Percentiles rank a stretch among this genome's conserved stretches.
Evolutionary conservation across 2,329 filamentous ascomycete genomes (phyloP).

Genomic region (Arthrobotrys musiformis): DNA sequence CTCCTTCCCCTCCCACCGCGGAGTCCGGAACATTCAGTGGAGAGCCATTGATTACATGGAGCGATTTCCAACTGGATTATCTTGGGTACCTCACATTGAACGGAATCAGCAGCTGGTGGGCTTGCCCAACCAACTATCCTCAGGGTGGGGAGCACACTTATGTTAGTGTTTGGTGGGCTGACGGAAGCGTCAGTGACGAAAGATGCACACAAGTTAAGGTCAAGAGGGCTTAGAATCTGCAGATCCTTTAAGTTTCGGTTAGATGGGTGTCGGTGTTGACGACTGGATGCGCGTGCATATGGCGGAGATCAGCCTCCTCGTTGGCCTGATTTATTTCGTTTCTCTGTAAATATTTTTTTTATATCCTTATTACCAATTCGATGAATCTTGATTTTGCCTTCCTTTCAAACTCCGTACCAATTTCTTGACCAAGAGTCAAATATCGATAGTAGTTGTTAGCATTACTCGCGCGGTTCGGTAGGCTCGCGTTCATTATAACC

Average conservation of each 20-base stretch:
- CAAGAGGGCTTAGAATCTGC: conserved; percentile 12
- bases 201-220: conserved; percentile 40
- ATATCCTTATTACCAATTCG: neutral
- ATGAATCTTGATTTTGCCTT: no score
- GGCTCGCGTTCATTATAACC: no score
- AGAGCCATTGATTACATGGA: conserved; percentile 38
- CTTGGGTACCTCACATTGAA: conserved; percentile 23
- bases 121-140: conserved; percentile 41
- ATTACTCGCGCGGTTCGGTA: no score
- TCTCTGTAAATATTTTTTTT: conserved; percentile 9
- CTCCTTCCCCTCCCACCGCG: neutral
- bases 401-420: no score
- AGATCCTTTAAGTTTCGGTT: neutral
- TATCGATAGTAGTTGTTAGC: no score
- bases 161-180: conserved; percentile 49
- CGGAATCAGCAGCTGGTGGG: conserved; percentile 43
- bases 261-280: no score
- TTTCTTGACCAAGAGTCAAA: no score
- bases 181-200: conserved; percentile 37
- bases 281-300: no score
- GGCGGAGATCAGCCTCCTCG: neutral
- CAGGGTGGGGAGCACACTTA: neutral
- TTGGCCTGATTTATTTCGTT: neutral
- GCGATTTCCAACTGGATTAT: conserved; percentile 38
- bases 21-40: neutral